A percentile compares a stretch with the other conserved stretches of the same genome.
phyloP scores from a whole-genome alignment of 2,329 filamentous ascomycete genomes.

The Boeremia lycopersici region DNA sequence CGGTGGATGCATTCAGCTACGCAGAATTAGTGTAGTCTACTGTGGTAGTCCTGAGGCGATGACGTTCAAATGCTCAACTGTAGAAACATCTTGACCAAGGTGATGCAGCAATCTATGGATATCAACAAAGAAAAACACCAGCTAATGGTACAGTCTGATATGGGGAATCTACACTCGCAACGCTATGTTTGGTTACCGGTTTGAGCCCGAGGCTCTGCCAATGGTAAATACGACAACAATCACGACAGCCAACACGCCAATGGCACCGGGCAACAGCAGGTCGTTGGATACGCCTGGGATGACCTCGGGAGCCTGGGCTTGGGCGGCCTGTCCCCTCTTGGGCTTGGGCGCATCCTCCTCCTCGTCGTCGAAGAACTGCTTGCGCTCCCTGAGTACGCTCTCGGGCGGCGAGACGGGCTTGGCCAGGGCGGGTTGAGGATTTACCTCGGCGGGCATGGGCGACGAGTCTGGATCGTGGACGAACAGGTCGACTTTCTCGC shows the following conservation, averaged over 20 bases:
- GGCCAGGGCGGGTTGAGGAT: slow-evolving; percentile 61
- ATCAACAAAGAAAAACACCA: background rate
- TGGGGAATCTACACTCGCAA: slow-evolving; percentile 3
- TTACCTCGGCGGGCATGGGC: slow-evolving; percentile 70
- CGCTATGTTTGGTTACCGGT: slow-evolving; percentile 44
- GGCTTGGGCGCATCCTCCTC: slow-evolving; percentile 57
- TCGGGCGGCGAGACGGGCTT: slow-evolving; percentile 61
- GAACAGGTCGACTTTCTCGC: slow-evolving; percentile 96
- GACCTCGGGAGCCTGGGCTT: slow-evolving; percentile 70
- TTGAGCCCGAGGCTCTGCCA: slow-evolving; percentile 66
- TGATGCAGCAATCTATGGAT: slow-evolving; percentile 14
- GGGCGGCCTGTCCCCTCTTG: slow-evolving; percentile 53
- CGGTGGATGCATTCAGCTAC: no score
- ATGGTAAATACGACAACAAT: slow-evolving; percentile 94
- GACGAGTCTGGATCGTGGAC: slow-evolving; percentile 92
- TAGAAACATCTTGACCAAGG: no score
- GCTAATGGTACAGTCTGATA: background rate
- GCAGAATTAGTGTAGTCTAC: no score
- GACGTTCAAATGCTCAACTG: no score
- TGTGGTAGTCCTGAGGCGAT: no score
- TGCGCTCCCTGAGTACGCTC: slow-evolving; percentile 55
- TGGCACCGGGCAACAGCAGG: slow-evolving; percentile 87
- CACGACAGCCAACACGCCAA: slow-evolving; percentile 92
- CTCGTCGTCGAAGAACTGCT: slow-evolving; percentile 58
- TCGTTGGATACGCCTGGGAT: slow-evolving; percentile 95